These are phyloP conservation scores for Talaromyces proteolyticus DNA, from an alignment of 495 filamentous ascomycete genomes.

Conservation along the genomic window DNA sequence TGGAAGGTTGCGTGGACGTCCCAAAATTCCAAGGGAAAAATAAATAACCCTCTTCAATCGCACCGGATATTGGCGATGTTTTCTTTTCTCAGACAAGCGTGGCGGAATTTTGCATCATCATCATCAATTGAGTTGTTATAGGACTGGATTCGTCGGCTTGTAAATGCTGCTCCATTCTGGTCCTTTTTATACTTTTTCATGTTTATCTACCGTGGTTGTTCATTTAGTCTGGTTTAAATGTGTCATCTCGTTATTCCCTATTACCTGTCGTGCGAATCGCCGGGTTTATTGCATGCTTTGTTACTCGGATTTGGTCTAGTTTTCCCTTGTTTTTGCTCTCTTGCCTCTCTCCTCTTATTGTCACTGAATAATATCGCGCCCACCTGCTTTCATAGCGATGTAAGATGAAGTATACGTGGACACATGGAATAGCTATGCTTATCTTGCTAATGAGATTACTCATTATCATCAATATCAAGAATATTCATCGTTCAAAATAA, in stretches of 20 bases:
- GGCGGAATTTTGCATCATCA: conserved; percentile 6
- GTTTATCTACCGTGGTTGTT: not conserved
- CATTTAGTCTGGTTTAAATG: not conserved
- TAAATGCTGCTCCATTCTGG: not conserved
- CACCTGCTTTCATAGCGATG: too few species aligned
- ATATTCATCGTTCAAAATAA: too few species aligned
- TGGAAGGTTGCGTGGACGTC: not conserved
- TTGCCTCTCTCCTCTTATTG: not conserved
- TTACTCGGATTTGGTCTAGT: not conserved
- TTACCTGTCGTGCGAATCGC: not conserved
- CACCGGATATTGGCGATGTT: conserved; percentile 1
- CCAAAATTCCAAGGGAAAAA: not conserved
- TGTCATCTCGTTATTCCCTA: not conserved
- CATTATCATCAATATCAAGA: too few species aligned
- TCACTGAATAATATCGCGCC: not conserved
- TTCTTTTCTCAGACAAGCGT: conserved; percentile 1
- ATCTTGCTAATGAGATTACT: too few species aligned
- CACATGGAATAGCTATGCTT: too few species aligned
- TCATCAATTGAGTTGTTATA: not conserved
- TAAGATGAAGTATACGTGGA: too few species aligned
- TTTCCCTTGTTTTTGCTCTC: not conserved
- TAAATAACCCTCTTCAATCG: not conserved
- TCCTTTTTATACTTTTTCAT: not conserved
- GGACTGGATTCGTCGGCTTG: not conserved
- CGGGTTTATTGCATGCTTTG: not conserved